Conservation (phyloP, 2,329 filamentous ascomycete species). For the Claviceps monticola region DNA sequence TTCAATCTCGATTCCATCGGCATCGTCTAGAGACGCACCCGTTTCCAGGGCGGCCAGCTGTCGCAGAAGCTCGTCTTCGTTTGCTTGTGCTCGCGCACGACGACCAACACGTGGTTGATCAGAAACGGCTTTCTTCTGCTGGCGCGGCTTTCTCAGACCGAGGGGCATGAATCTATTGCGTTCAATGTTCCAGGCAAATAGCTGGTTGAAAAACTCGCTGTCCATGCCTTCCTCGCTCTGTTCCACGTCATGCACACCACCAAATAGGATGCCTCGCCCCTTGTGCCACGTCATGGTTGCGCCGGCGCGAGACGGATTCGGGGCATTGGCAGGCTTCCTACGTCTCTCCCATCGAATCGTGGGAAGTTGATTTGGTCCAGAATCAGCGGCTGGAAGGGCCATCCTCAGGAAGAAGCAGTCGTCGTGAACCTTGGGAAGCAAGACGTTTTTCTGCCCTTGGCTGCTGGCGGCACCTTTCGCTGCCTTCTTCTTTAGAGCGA, state of each 20-base stretch:
- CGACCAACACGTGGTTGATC: constrained; percentile 42
- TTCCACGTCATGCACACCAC: constrained; percentile 87
- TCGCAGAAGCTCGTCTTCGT: constrained; percentile 78
- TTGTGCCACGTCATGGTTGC: constrained; percentile 92
- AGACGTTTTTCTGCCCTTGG: constrained; percentile 52
- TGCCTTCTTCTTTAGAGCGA: constrained; percentile 43
- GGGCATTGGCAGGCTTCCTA: constrained; percentile 83
- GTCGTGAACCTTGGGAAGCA: constrained; percentile 83
- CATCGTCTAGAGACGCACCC: constrained; percentile 47
- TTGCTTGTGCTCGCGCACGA: constrained; percentile 68
- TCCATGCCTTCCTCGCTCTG: constrained; percentile 90
- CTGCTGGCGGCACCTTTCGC: constrained; percentile 41
- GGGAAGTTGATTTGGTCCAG: constrained; percentile 50
- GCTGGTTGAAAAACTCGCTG: constrained; percentile 87
- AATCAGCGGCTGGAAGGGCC: constrained; percentile 54
- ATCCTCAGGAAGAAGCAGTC: constrained; percentile 90
- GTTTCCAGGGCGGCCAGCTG: constrained; percentile 79
- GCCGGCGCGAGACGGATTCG: constrained; percentile 70
- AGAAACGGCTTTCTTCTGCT: constrained; percentile 42
- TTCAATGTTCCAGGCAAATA: constrained; percentile 91
- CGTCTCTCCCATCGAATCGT: constrained; percentile 80
- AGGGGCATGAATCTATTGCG: constrained; percentile 90
- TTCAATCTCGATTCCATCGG: constrained; percentile 34
- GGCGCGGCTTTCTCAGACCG: constrained; percentile 57
- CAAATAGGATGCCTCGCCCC: constrained; percentile 83